Base-by-base conservation (phyloP, 306 rosid genomes). In the Benincasa hispida region DNA sequence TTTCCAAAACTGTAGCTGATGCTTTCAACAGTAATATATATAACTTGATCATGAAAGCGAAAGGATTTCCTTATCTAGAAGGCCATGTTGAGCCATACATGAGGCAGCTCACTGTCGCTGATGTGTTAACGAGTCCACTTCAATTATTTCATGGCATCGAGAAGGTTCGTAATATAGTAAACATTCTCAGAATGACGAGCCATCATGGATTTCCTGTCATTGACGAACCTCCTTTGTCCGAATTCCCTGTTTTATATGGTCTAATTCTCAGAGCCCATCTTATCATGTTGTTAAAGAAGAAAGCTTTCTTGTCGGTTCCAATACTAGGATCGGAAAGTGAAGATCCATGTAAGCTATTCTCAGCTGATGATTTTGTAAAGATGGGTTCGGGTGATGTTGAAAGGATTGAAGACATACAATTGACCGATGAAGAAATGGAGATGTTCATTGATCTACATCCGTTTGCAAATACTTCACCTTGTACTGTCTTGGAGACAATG, bases 171-270 rank as follows among this genome's bases (percentile, higher is more conserved):
- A 83, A 89, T 75, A 85, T 94, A 65, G 89, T 90, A 70, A 89
- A 88, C 67, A 45, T 89, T 78, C 99, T 94, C 68, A 83, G 45
- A 78, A 81, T 79, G 75, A 81, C 97, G 9, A 60, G 82, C 79
- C 99, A 94, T 58, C 92, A 94, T 17, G 99, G 97, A 35, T 94
- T 94, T 82, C 99, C 99, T 35, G 89, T 94, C 53, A 83, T 90
- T 45, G 97, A 94, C 39, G 93, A 86, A 79, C 92, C 94, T 85
- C 94, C 96, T 17, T 10, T 47, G 58, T 81, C 92, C 0, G 87
- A 90, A 79, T 56, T 80, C 48, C 87, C 96, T 0, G 82, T 90
- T 74, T 82, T 94, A 62, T 92, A 84, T 45, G 99, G 99, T 54
- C 74, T 90, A 61, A 84, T 94, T 60, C 96, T 94, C 56, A 96